These are phyloP conservation scores for Colletotrichum plurivorum DNA, from an alignment of 2,329 filamentous ascomycete genomes.

Conservation along the genomic window DNA sequence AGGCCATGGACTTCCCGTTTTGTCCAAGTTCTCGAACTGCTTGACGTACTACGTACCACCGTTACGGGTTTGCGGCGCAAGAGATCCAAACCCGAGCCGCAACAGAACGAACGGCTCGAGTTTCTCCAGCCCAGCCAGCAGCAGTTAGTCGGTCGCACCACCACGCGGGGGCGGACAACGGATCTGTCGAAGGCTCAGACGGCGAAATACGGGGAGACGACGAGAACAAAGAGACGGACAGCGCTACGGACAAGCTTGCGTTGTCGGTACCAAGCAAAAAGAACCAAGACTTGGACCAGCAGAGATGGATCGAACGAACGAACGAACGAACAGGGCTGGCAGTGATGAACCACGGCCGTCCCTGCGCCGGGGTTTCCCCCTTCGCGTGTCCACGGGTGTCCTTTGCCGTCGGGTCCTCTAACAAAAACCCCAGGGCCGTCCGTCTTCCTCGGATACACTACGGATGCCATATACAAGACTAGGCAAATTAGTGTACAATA, in stretches of 20 bases:
- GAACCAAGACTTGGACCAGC: background rate
- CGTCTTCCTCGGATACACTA: background rate
- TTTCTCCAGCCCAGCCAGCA: background rate
- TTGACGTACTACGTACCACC: slow-evolving; percentile 1
- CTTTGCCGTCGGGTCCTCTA: too few relatives aligned
- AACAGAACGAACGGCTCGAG: slow-evolving; percentile 15
- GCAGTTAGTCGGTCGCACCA: background rate
- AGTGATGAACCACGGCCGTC: slow-evolving; percentile 30
- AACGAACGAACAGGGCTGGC: slow-evolving; percentile 21
- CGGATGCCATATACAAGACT: too few relatives aligned
- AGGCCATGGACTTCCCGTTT: slow-evolving; percentile 31
- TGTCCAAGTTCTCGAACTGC: slow-evolving; percentile 5
- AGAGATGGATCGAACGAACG: slow-evolving; percentile 5
- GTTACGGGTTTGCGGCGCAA: background rate
- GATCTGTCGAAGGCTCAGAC: too few relatives aligned
- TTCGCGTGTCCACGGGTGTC: too few relatives aligned
- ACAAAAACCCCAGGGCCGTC: slow-evolving; percentile 2
- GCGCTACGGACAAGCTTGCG: too few relatives aligned
- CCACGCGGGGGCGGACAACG: background rate
- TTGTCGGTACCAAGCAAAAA: too few relatives aligned
- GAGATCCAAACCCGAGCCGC: slow-evolving; percentile 35
- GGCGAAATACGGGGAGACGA: too few relatives aligned
- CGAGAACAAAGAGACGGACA: too few relatives aligned
- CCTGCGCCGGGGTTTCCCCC: slow-evolving; percentile 22
- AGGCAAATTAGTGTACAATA: too few relatives aligned